phyloP scores from a whole-genome alignment of 352 stramenopile genomes.

The Stramenopiles sp. region DNA sequence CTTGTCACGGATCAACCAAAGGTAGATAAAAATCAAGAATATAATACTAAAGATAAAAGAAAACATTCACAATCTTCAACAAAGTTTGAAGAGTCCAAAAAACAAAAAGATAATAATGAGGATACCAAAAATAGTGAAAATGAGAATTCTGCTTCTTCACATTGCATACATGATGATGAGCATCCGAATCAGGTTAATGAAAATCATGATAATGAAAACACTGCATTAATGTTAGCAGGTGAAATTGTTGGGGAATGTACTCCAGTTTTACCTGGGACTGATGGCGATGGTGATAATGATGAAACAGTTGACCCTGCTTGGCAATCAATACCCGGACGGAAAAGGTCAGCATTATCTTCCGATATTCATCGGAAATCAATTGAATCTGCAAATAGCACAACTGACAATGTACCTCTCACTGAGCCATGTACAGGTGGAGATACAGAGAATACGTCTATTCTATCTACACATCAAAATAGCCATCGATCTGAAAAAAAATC shows the following conservation, averaged over 20 bases:
- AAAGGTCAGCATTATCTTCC: background rate
- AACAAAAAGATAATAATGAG: background rate
- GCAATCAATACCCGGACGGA: too few relatives aligned
- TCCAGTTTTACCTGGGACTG: too few relatives aligned
- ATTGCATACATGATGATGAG: background rate
- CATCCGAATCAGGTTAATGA: too few relatives aligned
- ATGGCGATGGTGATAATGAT: too few relatives aligned
- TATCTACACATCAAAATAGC: background rate
- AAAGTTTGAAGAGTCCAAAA: background rate
- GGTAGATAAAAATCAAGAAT: too few relatives aligned
- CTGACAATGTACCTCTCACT: conserved; percentile 4
- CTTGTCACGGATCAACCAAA: too few relatives aligned
- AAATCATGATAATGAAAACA: too few relatives aligned
- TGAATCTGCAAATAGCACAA: background rate
- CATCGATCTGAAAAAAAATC: background rate
- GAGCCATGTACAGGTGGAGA: background rate
- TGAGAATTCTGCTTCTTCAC: background rate
- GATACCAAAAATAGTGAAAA: background rate
- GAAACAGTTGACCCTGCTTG: too few relatives aligned
- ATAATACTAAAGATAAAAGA: conserved; percentile 11
- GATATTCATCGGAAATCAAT: background rate
- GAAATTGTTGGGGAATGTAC: too few relatives aligned
- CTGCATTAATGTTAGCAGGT: too few relatives aligned
- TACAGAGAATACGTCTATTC: background rate
- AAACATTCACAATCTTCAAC: conserved; percentile 1